Percentiles rank a stretch among this genome's conserved stretches.
Evolutionary conservation across 176 grass and related monocot species (phyloP).

Genomic region (Avena sativa): DNA sequence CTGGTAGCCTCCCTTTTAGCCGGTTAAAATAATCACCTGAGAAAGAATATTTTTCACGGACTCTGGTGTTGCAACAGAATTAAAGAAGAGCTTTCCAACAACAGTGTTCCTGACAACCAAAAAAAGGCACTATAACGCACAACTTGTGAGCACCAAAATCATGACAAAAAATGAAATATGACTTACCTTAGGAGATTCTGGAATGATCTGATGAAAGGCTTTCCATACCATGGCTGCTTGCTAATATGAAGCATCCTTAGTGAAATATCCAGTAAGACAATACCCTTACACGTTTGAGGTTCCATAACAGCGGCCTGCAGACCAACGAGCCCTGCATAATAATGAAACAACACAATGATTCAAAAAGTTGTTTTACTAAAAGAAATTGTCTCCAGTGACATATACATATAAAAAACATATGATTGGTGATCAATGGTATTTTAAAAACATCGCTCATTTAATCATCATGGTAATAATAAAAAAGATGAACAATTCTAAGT

Average conservation of each 20-base stretch:
- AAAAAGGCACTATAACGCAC: slow-evolving; percentile 42
- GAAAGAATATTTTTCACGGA: slow-evolving; percentile 92
- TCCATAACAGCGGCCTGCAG: slow-evolving; percentile 83
- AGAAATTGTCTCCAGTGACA: background rate
- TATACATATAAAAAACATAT: slow-evolving; percentile 1
- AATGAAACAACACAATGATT: slow-evolving; percentile 28
- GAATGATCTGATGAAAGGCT: slow-evolving; percentile 90
- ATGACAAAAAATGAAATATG: slow-evolving; percentile 2
- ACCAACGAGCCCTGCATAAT: slow-evolving; percentile 74
- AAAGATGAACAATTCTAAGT: background rate
- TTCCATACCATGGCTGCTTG: slow-evolving; percentile 94
- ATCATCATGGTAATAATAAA: slow-evolving; percentile 15
- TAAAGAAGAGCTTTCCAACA: slow-evolving; percentile 91
- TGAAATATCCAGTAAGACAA: slow-evolving; percentile 91
- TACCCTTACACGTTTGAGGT: slow-evolving; percentile 75
- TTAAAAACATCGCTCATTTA: background rate
- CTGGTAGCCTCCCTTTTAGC: background rate
- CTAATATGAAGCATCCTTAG: slow-evolving; percentile 95
- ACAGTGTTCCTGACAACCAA: slow-evolving; percentile 72
- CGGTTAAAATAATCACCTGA: slow-evolving; percentile 60
- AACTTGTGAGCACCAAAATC: background rate
- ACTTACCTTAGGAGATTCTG: slow-evolving; percentile 84
- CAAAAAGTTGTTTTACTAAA: background rate
- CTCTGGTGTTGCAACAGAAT: slow-evolving; percentile 83
- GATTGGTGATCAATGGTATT: background rate